A percentile compares a stretch with the other conserved stretches of the same genome.
These are phyloP conservation scores for Arachis stenosperma DNA, from an alignment of 306 rosid genomes.

Conservation along the genomic window DNA sequence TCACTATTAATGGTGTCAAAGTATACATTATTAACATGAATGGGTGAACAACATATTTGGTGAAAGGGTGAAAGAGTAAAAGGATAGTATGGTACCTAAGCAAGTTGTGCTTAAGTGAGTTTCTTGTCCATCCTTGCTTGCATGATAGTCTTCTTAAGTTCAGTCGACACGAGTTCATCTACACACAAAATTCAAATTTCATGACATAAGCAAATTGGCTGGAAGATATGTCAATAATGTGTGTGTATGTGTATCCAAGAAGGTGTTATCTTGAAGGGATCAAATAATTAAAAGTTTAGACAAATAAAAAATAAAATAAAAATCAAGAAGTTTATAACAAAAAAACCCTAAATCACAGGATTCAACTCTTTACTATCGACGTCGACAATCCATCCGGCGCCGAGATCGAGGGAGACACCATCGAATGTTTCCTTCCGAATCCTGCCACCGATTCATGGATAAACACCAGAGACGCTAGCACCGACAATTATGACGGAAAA, in stretches of 20 bases:
- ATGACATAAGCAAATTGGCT: not conserved
- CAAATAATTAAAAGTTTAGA: not conserved
- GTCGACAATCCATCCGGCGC: too few species aligned
- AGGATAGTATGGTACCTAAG: slow-evolving; percentile 55
- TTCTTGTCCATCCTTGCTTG: slow-evolving; percentile 79
- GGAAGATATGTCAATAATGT: not conserved
- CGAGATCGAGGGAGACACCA: too few species aligned
- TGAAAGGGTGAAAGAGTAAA: not conserved
- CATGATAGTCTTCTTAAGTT: slow-evolving; percentile 81
- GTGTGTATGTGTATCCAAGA: not conserved
- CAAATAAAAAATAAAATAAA: too few species aligned
- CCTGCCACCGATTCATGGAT: too few species aligned
- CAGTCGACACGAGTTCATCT: slow-evolving; percentile 82
- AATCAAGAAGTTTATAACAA: too few species aligned
- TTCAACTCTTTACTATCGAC: too few species aligned
- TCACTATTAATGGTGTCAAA: slow-evolving; percentile 1
- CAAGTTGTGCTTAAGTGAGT: slow-evolving; percentile 84
- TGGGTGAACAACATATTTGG: not conserved
- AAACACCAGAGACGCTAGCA: too few species aligned
- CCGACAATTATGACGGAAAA: too few species aligned
- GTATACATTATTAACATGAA: not conserved
- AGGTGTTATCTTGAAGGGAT: not conserved
- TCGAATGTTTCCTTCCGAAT: too few species aligned
- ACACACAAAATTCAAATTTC: slow-evolving; percentile 13
- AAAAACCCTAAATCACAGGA: too few species aligned